Evolutionary conservation across 1,284 basidiomycete genomes (phyloP).

Genomic region (Moesziomyces globuligerus): DNA sequence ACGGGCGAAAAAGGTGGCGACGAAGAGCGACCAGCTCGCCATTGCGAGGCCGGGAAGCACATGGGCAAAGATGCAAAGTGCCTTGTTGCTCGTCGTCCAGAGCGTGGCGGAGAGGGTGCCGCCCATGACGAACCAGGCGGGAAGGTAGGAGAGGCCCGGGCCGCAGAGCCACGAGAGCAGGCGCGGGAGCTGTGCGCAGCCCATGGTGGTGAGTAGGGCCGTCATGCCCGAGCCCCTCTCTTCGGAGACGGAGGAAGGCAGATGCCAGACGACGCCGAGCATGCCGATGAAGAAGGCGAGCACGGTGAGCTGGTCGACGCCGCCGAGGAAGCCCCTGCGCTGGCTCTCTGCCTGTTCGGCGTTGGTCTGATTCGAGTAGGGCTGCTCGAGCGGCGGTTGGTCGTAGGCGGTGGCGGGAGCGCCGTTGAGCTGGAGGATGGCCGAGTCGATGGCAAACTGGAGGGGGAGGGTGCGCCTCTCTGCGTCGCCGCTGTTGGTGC

Average conservation of each 20-base stretch:
- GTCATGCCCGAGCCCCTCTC: constrained; percentile 44
- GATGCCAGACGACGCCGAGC: constrained; percentile 76
- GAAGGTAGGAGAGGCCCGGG: constrained; percentile 70
- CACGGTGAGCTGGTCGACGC: constrained; percentile 19
- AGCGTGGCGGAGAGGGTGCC: constrained; percentile 75
- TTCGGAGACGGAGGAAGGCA: constrained; percentile 68
- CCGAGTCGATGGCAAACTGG: constrained; percentile 80
- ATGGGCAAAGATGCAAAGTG: constrained; percentile 75
- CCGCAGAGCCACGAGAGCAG: constrained; percentile 39
- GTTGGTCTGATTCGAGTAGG: constrained; percentile 77
- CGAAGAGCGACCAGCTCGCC: constrained; percentile 77
- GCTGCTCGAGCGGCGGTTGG: constrained; percentile 72
- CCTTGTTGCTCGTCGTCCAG: constrained; percentile 74
- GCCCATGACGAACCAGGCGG: constrained; percentile 76
- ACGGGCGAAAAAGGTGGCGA: constrained; percentile 76
- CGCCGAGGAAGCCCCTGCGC: constrained; percentile 69
- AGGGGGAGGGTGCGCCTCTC: constrained; percentile 77
- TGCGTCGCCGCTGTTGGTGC: constrained; percentile 76
- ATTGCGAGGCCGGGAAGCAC: constrained; percentile 76
- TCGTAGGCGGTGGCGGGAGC: constrained; percentile 66
- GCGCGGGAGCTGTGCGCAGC: constrained; percentile 38
- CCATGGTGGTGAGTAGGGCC: constrained; percentile 39
- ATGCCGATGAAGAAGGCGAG: constrained; percentile 72
- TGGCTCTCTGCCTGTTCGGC: constrained; percentile 73
- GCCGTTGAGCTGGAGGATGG: constrained; percentile 71